A percentile compares a stretch with the other conserved stretches of the same genome.
Conservation (phyloP, 176 grass and related monocot genomes). For the Luzula sylvatica region DNA sequence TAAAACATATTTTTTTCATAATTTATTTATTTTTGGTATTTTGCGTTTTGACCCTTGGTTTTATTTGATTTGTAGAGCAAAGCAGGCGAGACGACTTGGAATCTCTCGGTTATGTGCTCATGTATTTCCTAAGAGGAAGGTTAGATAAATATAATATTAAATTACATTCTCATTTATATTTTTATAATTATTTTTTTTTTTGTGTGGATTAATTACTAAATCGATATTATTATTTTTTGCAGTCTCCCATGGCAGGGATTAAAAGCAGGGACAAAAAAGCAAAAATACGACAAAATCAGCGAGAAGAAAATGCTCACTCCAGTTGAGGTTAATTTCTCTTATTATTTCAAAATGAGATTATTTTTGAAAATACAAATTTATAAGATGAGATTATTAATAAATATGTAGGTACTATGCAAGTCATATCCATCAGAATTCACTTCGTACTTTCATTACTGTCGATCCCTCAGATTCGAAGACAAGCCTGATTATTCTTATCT, state of each 20-base stretch:
- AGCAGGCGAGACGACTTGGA: slow-evolving; percentile 82
- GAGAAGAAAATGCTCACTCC: slow-evolving; percentile 80
- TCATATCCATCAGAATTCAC: slow-evolving; percentile 68
- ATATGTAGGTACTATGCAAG: slow-evolving; percentile 65
- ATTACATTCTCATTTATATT: slow-evolving; percentile 16
- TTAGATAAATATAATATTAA: slow-evolving; percentile 9
- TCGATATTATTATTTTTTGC: slow-evolving; percentile 12
- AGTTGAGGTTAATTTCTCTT: slow-evolving; percentile 54
- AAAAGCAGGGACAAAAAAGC: slow-evolving; percentile 81
- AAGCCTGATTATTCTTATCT: slow-evolving; percentile 81
- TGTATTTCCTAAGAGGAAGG: slow-evolving; percentile 94
- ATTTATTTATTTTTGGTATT: slow-evolving; percentile 4
- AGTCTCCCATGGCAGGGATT: slow-evolving; percentile 85
- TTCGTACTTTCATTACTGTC: slow-evolving; percentile 79
- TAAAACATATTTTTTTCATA: not conserved
- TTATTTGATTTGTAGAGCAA: slow-evolving; percentile 45
- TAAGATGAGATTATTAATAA: not conserved
- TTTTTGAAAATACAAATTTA: no score
- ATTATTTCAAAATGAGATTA: not conserved
- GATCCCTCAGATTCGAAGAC: slow-evolving; percentile 85
- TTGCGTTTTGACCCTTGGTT: not conserved
- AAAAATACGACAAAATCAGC: slow-evolving; percentile 80
- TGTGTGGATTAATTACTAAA: slow-evolving; percentile 28
- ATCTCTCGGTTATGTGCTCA: slow-evolving; percentile 81
- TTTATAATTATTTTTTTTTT: slow-evolving; percentile 11